Evolutionary conservation across 2,329 filamentous ascomycete genomes (phyloP), one percentile per base, ranked within the genome.

Genomic region (Trichoderma breve): DNA sequence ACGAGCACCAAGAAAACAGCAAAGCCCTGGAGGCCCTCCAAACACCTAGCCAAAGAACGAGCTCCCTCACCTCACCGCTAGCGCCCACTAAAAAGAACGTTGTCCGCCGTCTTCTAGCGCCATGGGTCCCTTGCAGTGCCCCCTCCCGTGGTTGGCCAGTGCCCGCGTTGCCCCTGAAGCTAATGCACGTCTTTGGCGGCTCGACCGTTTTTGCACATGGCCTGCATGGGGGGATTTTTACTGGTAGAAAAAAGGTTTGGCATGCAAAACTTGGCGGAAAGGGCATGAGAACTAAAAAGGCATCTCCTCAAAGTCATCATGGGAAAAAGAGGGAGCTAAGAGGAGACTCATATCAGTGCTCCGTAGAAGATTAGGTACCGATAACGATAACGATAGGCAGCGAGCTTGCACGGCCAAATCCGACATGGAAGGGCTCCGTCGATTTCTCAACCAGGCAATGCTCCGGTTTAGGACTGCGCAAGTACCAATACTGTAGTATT

Each of bases 151-250:
- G 71, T 60, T 71, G 67, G 60, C 55, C 65, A 36, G 70, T 55
- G 39, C 57, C 64, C 61, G 39, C 21, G 6, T 36, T 70, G 71
- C 71, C 71, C 71, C 71, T 72, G 71, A 72, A 70, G 58, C 71
- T 72, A 72, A 65, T 71, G 68, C 68, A 64, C 68, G 68, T 70
- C 57, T 70, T 70, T 70, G 55, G 67, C 55, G 55, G 67, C 43
- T 70, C 57, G 53, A 43, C 67, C 39, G 67, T 70, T 70, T 61
- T 28, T 70, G 65, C 67, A 70, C 57, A 70, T 62, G 67, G 57
- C 30, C 60, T 43, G 26, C 34, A 53, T 53, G 47, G 47, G 47
- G n/a, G n/a, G n/a, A n/a, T n/a, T n/a, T n/a, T n/a, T n/a, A n/a
- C n/a, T n/a, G n/a, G n/a, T n/a, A n/a, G n/a, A n/a, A n/a, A n/a